Base-by-base conservation (phyloP, 225 moss, liverwort and hornwort genomes). In the Bryoerythrophyllum caledonicum region DNA sequence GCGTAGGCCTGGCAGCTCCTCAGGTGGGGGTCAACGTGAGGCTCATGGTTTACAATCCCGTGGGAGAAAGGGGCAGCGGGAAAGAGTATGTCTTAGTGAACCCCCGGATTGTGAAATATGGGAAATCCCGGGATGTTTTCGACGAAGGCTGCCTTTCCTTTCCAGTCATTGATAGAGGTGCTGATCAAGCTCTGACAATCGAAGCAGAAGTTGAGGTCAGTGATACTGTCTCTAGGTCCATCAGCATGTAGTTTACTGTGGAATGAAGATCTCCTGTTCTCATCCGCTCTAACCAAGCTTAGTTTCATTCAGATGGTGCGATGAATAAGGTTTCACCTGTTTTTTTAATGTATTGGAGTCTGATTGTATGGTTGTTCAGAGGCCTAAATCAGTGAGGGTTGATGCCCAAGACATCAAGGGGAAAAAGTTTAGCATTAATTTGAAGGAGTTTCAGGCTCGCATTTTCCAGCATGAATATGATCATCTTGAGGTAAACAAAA, bases 401-500 rank as follows among this genome's bases (percentile, higher is more conserved):
- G 91, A 93, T 74, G 93, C 93, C 12, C 91, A 93, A 74, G 93
- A 93, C 67, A 81, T 91, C 21, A 91, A 83, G 75, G 91, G 91
- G 10, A 93, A 93, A 80, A 93, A 91, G 71, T 91, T 93, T 46
- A 85, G 83, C 72, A 72, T 93, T 24, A 93, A 73, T 35, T 75
- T 93, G 79, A 91, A 87, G 74, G 91, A 88, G 53, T 93, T 85
- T 75, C 91, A 91, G 74, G 93, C 89, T 40, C 89, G 91, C 44
- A 87, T 93, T 57, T 93, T 93, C 65, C 87, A 93, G 79, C 91
- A 93, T 68, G 91, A 93, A 82, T 93, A 91, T 73, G 93, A 93
- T 78, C 93, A 91, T 76, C 91, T 93, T 72, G 91, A 93, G 87
- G 91, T 91, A 77, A 59, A 57, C 37, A 37, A 51, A 2, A 34